These are phyloP conservation scores for Pleurotus salmoneostramineus DNA, from an alignment of 768 basidiomycete species.

Conservation along the genomic window DNA sequence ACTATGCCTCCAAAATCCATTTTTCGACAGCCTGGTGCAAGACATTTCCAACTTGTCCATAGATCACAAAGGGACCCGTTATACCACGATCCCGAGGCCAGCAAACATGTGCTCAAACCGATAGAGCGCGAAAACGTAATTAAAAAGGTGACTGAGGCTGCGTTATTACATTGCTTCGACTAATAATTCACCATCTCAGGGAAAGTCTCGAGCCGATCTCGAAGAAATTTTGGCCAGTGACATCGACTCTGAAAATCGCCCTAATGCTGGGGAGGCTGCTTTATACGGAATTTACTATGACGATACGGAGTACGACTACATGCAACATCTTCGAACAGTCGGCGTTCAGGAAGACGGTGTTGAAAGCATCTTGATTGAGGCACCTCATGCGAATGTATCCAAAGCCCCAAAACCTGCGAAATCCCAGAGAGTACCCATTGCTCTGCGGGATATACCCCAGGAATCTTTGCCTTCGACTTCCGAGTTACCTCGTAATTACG, in stretches of 20 bases:
- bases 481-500: slow-evolving; percentile 73
- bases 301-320: slow-evolving; percentile 96
- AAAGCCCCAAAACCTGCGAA: slow-evolving; percentile 22
- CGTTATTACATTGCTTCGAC: slow-evolving; percentile 10
- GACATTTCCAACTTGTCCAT: slow-evolving; percentile 96
- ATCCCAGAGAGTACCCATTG: slow-evolving; percentile 31
- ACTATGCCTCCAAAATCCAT: slow-evolving; percentile 79
- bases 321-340: slow-evolving; percentile 87
- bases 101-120: slow-evolving; percentile 83
- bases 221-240: slow-evolving; percentile 55
- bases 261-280: slow-evolving; percentile 82
- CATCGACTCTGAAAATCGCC: slow-evolving; percentile 38
- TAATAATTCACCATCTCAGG: slow-evolving; percentile 36
- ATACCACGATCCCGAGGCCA: slow-evolving; percentile 89
- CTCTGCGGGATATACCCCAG: slow-evolving; percentile 58
- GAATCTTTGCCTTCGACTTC: slow-evolving; percentile 68
- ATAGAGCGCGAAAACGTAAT: slow-evolving; percentile 64
- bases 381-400: slow-evolving; percentile 42
- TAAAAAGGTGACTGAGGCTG: slow-evolving; percentile 46
- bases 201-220: slow-evolving; percentile 79
- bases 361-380: slow-evolving; percentile 78
- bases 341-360: slow-evolving; percentile 77
- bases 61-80: slow-evolving; percentile 94
- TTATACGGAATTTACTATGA: slow-evolving; percentile 92
- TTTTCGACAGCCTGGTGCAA: slow-evolving; percentile 84